Base-by-base conservation (phyloP, 371 early-diverging fungal genomes). In the Gilbertella persicaria region DNA sequence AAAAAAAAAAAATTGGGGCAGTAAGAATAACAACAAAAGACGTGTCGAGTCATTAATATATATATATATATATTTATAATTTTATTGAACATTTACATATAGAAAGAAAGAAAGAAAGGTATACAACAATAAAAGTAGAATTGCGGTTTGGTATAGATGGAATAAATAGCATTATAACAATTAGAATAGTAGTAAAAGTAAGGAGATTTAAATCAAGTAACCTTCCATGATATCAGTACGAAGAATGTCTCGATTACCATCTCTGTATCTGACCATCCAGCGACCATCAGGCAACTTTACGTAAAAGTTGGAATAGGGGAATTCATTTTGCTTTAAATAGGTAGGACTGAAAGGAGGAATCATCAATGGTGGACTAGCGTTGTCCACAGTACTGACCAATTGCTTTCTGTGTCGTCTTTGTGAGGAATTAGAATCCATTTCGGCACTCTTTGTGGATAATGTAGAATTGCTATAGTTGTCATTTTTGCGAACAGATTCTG, bases 281-380 rank as follows among this genome's bases (percentile, higher is more conserved):
- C 62, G 43, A n/a, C 77, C 77, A 50, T 76, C 66, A 9, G 77
- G 77, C 5, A 76, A 13, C 33, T 71, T 70, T 4, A 72, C 59
- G 44, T 76, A 76, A 54, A 76, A 76, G 40, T 76, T 76, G 13
- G 77, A 76, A 37, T 76, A 76, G 39, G 77, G 77, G 17, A 76
- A 76, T 8, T 73, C 69, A 39, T 73, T 68, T 10, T 55, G 30
- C 53, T 73, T 67, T 24, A 60, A 64, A 20, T 73, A 73, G 5
- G 77, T 76, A 17, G 77, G 77, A 43, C 77, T 76, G 46, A 66
- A 76, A 21, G 77, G 77, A 17, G 77, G 77, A 41, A 76, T 62
- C 44, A 64, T 42, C 37, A 64, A 40, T 30, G 39, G 52, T 23
- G 65, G 39, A 2, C 26, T 26, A 20, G 41, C 21, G 6, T 12